Evolutionary conservation across 495 filamentous ascomycete genomes (phyloP).

Genomic region (Tuber aestivum): DNA sequence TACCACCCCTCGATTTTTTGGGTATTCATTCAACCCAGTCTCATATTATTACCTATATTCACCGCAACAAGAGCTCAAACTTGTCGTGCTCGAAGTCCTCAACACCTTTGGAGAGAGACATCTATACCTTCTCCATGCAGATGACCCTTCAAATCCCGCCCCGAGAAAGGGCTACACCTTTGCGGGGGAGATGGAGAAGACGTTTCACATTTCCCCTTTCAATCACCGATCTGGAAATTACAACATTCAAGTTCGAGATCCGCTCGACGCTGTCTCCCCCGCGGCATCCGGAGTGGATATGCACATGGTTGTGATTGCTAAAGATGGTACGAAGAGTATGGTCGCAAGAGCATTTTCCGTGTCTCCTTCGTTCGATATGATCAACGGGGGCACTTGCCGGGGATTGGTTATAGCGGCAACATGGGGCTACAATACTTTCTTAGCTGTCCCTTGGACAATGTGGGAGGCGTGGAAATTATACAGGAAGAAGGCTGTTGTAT

Average conservation of each 20-base stretch:
- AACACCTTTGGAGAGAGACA: conserved; percentile 71
- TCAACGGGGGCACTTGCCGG: conserved; percentile 27
- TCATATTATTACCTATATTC: conserved; percentile 78
- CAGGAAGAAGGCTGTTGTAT: conserved; percentile 36
- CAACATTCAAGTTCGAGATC: conserved; percentile 41
- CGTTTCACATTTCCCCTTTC: conserved; percentile 71
- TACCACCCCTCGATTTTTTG: conserved; percentile 62
- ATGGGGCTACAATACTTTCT: conserved; percentile 41
- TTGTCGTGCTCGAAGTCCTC: conserved; percentile 69
- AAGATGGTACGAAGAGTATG: conserved; percentile 40
- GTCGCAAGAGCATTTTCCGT: conserved; percentile 39
- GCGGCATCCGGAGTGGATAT: conserved; percentile 32
- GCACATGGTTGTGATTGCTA: conserved; percentile 40
- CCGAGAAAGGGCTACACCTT: conserved; percentile 34
- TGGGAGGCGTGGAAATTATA: conserved; percentile 41
- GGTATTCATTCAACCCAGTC: conserved; percentile 69
- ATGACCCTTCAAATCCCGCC: conserved; percentile 31
- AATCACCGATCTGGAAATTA: conserved; percentile 47
- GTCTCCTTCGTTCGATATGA: conserved; percentile 36
- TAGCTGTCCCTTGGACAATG: conserved; percentile 40
- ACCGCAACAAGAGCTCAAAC: conserved; percentile 52
- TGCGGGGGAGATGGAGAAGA: conserved; percentile 57
- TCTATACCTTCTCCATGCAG: conserved; percentile 53
- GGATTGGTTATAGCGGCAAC: conserved; percentile 34
- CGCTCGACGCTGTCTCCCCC: conserved; percentile 31